Conservation (phyloP, 306 rosid species). For the Cicer arietinum region DNA sequence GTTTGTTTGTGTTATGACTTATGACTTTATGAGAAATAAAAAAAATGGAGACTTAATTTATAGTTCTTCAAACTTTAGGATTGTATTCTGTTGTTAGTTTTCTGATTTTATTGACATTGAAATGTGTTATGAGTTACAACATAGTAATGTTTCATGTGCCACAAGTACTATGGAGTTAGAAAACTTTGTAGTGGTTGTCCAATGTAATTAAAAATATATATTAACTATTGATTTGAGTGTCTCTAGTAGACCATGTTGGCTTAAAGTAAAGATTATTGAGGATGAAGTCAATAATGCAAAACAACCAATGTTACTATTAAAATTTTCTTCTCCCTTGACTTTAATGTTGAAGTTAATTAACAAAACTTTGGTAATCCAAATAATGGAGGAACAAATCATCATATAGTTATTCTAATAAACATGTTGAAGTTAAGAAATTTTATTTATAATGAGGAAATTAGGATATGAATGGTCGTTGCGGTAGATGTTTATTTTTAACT, state of each 20-base stretch:
- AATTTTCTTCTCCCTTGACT: constrained; percentile 1
- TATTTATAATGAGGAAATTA: neutral
- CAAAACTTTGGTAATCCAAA: neutral
- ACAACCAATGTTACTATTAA: constrained; percentile 29
- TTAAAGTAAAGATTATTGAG: neutral
- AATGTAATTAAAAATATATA: too few species aligned
- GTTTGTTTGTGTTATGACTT: constrained; percentile 44
- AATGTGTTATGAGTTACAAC: neutral
- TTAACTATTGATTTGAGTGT: constrained; percentile 5
- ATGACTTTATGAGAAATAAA: constrained; percentile 36
- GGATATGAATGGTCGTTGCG: neutral
- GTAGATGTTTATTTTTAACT: constrained; percentile 4
- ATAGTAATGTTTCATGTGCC: neutral
- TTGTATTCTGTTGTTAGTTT: constrained; percentile 18
- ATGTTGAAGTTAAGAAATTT: neutral
- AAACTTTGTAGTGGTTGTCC: neutral
- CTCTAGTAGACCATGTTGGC: neutral
- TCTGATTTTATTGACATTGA: constrained; percentile 28
- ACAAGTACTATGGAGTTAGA: neutral
- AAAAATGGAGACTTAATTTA: constrained; percentile 9
- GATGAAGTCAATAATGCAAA: constrained; percentile 4
- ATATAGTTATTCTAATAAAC: neutral
- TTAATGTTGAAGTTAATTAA: constrained; percentile 15
- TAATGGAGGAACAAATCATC: constrained; percentile 4
- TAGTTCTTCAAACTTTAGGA: constrained; percentile 32